Evolutionary conservation across 257 asterid species (phyloP), one percentile per base, ranked within the genome.

Genomic region (Nicotiana knightiana): DNA sequence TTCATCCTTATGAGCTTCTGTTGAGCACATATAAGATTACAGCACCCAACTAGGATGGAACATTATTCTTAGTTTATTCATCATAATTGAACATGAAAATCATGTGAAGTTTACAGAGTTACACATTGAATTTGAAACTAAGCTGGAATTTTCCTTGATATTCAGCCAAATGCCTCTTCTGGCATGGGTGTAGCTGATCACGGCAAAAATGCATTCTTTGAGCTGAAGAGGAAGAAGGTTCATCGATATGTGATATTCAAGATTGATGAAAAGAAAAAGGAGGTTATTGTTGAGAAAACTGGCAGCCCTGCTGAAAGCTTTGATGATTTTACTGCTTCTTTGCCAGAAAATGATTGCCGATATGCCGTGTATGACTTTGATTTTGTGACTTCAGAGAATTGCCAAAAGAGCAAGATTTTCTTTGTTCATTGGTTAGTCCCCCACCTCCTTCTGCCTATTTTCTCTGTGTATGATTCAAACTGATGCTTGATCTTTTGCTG

Each of bases 361-460:
- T 92, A 88, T 26, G 97, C 95, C 0, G 89, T 90, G 24, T 92
- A 90, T 82, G 97, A 92, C 82, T 92, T 85, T 37, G 95, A 91
- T 85, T 92, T 88, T 33, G 95, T 91, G 64, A 92, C 93, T 80
- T 84, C 93, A 1, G 95, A 92, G 82, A 92, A 92, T 67, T 92
- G 95, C 64, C 95, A 64, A 59, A 92, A 91, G 90, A 91, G 93
- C 97, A 92, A 92, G 87, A 92, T 92, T 3, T 92, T 92, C 94
- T 92, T 91, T 90, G 88, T 91, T 85, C 89, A 94, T 35, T 92
- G 95, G 97, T 91, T 57, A 82, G 88, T 86, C 9, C 5, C 37
- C 24, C 17, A 26, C 59, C 21, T 21, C 37, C 4, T 3, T 17
- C 1, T 55, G 51, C 53, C 81, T 85, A 43, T 83, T 55, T 61